Evolutionary conservation across 2,329 filamentous ascomycete species (phyloP).

Genomic region (Paradendryphiella salina): DNA sequence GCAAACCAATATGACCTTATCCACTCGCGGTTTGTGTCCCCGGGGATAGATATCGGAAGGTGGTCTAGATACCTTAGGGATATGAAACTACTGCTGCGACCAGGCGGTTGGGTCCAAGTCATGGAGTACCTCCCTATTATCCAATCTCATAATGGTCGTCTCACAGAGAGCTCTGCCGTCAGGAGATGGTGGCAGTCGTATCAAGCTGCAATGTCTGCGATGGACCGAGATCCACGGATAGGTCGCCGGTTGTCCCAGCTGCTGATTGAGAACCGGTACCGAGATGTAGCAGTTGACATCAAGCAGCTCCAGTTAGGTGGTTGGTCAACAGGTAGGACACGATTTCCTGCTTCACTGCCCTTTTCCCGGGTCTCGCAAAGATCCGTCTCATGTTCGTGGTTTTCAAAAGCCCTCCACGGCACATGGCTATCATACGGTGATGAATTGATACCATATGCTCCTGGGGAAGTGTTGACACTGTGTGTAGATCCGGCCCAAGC

Average conservation of each 20-base stretch:
- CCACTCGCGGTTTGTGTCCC: conserved; percentile 73
- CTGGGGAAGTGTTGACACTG: conserved; percentile 1
- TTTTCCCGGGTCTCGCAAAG: neutral
- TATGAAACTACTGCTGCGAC: conserved; percentile 70
- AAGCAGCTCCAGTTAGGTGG: conserved; percentile 45
- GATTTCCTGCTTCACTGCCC: neutral
- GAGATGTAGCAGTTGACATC: conserved; percentile 35
- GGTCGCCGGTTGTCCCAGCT: conserved; percentile 36
- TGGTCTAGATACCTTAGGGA: conserved; percentile 79
- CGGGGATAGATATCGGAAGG: conserved; percentile 70
- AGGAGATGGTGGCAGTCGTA: conserved; percentile 46
- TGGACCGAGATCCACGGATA: conserved; percentile 42
- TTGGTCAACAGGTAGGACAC: conserved; percentile 41
- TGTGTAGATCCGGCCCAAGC: conserved; percentile 36
- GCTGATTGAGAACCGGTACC: conserved; percentile 37
- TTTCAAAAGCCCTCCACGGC: no score
- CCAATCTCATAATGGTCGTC: conserved; percentile 81
- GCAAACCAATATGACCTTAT: conserved; percentile 78
- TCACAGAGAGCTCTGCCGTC: conserved; percentile 57
- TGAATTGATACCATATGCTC: neutral
- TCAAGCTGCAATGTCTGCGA: conserved; percentile 38
- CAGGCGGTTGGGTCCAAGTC: conserved; percentile 84
- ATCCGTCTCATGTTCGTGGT: no score
- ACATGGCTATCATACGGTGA: no score
- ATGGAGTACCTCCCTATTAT: conserved; percentile 84